A percentile compares a stretch with the other conserved stretches of the same genome.
Evolutionary conservation across 805 yeast species (phyloP).

Genomic region (Metschnikowia noctiluminum): DNA sequence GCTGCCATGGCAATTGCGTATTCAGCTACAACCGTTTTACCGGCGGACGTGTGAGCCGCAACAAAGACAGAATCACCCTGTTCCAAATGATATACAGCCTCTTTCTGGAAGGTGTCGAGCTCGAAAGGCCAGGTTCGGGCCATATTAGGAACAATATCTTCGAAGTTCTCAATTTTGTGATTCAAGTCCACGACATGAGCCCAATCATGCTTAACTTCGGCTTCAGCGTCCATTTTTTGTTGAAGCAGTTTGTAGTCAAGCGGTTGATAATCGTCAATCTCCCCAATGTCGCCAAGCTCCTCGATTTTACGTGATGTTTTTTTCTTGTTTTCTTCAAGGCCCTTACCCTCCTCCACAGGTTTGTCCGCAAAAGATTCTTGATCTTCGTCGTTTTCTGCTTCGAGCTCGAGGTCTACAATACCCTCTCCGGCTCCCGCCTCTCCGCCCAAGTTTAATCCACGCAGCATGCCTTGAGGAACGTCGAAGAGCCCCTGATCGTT

Average conservation of each 20-base stretch:
- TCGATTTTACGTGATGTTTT: background rate
- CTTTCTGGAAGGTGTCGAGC: constrained; percentile 92
- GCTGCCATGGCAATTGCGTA: constrained; percentile 97
- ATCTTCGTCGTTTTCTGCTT: constrained; percentile 4
- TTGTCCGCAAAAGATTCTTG: background rate
- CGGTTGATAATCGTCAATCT: constrained; percentile 44
- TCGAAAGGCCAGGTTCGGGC: constrained; percentile 95
- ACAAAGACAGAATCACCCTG: constrained; percentile 98
- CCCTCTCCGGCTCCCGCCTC: constrained; percentile 2
- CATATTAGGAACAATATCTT: constrained; percentile 86
- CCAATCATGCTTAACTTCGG: constrained; percentile 61
- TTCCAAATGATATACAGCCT: constrained; percentile 93
- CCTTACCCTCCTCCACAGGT: background rate
- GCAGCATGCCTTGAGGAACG: constrained; percentile 72
- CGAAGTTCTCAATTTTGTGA: constrained; percentile 78
- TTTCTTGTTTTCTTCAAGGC: background rate
- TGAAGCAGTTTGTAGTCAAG: constrained; percentile 29
- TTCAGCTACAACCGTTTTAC: constrained; percentile 97
- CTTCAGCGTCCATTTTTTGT: constrained; percentile 22
- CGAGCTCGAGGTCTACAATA: constrained; percentile 7
- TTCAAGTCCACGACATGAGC: constrained; percentile 92
- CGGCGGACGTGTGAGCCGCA: constrained; percentile 98
- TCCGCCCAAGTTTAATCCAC: constrained; percentile 53
- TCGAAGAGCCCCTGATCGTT: constrained; percentile 76
- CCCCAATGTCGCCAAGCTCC: constrained; percentile 24